These are phyloP conservation scores for Salvia hispanica DNA, from an alignment of 257 asterid genomes.

Conservation along the genomic window DNA sequence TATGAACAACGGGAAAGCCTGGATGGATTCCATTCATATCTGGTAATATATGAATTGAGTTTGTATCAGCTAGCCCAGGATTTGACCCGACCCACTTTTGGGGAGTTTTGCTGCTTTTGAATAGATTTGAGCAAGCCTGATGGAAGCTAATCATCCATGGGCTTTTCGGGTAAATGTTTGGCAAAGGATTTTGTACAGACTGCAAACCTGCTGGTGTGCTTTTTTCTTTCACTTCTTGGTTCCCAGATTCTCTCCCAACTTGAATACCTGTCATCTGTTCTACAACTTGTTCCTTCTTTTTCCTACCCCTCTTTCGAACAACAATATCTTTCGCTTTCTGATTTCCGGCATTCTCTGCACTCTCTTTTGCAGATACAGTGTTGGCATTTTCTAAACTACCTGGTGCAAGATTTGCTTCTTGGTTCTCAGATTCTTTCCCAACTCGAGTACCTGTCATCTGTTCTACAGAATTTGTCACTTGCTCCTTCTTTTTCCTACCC, in stretches of 20 bases:
- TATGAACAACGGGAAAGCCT: slow-evolving; percentile 35
- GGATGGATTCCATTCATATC: slow-evolving; percentile 45
- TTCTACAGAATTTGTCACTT: neutral
- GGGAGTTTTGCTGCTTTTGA: slow-evolving; percentile 29
- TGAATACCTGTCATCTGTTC: neutral
- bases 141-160: slow-evolving; percentile 37
- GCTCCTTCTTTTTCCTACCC: slow-evolving; percentile 44
- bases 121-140: slow-evolving; percentile 32
- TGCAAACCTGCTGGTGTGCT: slow-evolving; percentile 29
- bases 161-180: slow-evolving; percentile 16
- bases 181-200: slow-evolving; percentile 15
- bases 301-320: slow-evolving; percentile 37
- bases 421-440: slow-evolving; percentile 29
- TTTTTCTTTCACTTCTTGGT: slow-evolving; percentile 29
- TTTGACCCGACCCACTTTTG: slow-evolving; percentile 31
- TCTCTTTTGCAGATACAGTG: slow-evolving; percentile 6
- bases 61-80: slow-evolving; percentile 29
- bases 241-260: slow-evolving; percentile 28
- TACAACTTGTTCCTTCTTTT: slow-evolving; percentile 40
- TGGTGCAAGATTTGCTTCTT: slow-evolving; percentile 18
- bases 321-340: slow-evolving; percentile 23
- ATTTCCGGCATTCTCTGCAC: slow-evolving; percentile 28
- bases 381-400: slow-evolving; percentile 16
- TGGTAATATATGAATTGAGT: slow-evolving; percentile 38
- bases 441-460: slow-evolving; percentile 4